Percentiles rank a stretch among this genome's conserved stretches.
phyloP scores from a whole-genome alignment of 2,329 filamentous ascomycete genomes.

The Triangularia setosa region DNA sequence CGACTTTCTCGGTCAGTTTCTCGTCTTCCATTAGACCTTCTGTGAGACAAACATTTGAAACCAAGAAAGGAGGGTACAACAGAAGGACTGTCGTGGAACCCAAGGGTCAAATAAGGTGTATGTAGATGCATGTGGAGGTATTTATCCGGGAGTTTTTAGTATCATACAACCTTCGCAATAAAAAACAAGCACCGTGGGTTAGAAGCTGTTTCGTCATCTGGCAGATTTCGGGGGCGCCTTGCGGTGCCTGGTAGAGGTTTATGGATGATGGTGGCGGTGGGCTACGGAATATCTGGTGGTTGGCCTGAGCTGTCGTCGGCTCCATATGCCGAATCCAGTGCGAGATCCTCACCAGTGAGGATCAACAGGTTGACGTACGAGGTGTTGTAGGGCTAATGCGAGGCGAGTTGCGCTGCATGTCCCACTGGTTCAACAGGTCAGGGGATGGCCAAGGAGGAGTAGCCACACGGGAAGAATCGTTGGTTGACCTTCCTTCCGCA shows the following conservation, averaged over 20 bases:
- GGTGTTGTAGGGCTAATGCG: background rate
- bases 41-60: background rate
- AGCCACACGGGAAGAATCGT: background rate
- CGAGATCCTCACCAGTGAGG: constrained; percentile 7
- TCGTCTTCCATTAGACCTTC: background rate
- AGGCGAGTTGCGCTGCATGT: constrained; percentile 2
- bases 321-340: constrained; percentile 12
- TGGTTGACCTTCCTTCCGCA: constrained; percentile 13
- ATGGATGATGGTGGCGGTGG: background rate
- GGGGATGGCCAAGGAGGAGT: constrained; percentile 15
- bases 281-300: background rate
- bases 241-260: background rate
- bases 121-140: background rate
- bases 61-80: background rate
- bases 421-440: constrained; percentile 1
- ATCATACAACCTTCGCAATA: background rate
- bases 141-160: background rate
- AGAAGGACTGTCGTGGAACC: background rate
- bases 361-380: background rate
- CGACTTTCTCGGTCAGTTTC: background rate
- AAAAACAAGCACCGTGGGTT: background rate
- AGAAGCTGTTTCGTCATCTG: constrained; percentile 13
- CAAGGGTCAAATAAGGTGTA: background rate
- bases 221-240: background rate
- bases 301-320: constrained; percentile 4